Percentiles rank a stretch among this genome's conserved stretches.
Conservation (phyloP, 345 rosid species). For the thale cress (Arabidopsis thaliana) region TAIR10.1 NC_003071.7:10515001-10515500, state of each 20-base stretch:
- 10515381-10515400: too few species aligned
- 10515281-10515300: neutral
- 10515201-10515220: slow-evolving; percentile 22
- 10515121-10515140: slow-evolving; percentile 35
- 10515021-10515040: slow-evolving; percentile 24
- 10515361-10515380: neutral
- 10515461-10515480: slow-evolving; percentile 1
- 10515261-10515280: slow-evolving; percentile 12
- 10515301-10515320: neutral
- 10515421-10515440: neutral
- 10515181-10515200: neutral
- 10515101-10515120: slow-evolving; percentile 27
- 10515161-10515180: slow-evolving; percentile 4
- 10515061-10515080: slow-evolving; percentile 39
- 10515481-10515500: neutral
- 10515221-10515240: slow-evolving; percentile 40
- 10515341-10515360: too few species aligned
- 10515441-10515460: neutral
- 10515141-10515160: slow-evolving; percentile 11
- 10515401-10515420: neutral
- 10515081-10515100: neutral
- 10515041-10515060: slow-evolving; percentile 19
- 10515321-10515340: neutral
- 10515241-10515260: slow-evolving; percentile 38
- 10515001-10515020: slow-evolving; percentile 35